Conservation (phyloP, 2,329 filamentous ascomycete genomes). For the Blumeria graminis region DNA sequence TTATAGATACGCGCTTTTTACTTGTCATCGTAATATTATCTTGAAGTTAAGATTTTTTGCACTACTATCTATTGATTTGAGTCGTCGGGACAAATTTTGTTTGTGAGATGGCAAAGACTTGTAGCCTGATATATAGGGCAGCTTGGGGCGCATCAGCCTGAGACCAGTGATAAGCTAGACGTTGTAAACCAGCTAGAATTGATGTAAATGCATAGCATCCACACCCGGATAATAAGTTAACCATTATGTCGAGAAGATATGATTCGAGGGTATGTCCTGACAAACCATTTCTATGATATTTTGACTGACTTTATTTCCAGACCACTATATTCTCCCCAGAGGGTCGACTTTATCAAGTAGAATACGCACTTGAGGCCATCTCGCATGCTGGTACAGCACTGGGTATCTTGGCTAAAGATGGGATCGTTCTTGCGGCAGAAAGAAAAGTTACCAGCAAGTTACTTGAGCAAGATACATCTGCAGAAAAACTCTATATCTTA, state of each 20-base stretch:
- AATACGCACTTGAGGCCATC: constrained; percentile 97
- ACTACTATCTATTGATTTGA: too few relatives aligned
- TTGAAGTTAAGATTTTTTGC: too few relatives aligned
- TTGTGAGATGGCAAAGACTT: too few relatives aligned
- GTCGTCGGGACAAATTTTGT: too few relatives aligned
- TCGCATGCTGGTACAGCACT: constrained; percentile 94
- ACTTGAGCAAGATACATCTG: constrained; percentile 95
- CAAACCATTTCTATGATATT: not conserved
- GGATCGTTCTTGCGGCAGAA: constrained; percentile 92
- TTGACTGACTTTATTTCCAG: constrained; percentile 22
- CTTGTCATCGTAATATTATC: too few relatives aligned
- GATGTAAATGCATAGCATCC: too few relatives aligned
- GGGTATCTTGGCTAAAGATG: constrained; percentile 91
- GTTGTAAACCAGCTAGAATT: too few relatives aligned
- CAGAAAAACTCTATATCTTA: constrained; percentile 97
- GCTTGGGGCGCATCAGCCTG: too few relatives aligned
- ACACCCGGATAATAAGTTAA: not conserved
- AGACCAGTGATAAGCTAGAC: too few relatives aligned
- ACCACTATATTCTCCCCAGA: constrained; percentile 99
- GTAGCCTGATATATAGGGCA: too few relatives aligned
- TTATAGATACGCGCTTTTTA: too few relatives aligned
- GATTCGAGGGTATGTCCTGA: constrained; percentile 61
- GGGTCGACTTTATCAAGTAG: constrained; percentile 93
- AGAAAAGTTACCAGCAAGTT: constrained; percentile 98
- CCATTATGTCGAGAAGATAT: constrained; percentile 77